A percentile compares a stretch with the other conserved stretches of the same genome.
Conservation (phyloP, 257 asterid species). For the Solanum lignicaule region DNA sequence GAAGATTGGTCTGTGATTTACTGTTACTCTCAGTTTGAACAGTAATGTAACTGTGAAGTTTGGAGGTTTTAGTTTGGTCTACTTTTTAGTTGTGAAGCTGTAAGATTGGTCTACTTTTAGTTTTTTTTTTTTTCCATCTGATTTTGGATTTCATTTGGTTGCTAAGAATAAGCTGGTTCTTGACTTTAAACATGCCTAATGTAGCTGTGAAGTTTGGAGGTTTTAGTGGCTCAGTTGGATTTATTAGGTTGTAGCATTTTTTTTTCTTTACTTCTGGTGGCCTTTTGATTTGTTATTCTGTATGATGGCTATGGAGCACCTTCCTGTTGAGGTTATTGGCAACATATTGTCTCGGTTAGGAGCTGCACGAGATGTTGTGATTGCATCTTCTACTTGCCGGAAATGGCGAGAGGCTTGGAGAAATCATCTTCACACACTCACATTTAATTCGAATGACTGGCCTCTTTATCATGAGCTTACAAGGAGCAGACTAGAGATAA, state of each 20-base stretch:
- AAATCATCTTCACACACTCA: slow-evolving; percentile 65
- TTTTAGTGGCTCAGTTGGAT: slow-evolving; percentile 9
- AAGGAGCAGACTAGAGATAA: slow-evolving; percentile 56
- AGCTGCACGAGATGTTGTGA: slow-evolving; percentile 76
- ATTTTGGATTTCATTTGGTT: neutral
- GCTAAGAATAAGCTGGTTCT: neutral
- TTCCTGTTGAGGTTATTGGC: slow-evolving; percentile 91
- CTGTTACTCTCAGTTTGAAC: neutral
- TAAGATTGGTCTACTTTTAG: neutral
- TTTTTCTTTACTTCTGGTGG: neutral
- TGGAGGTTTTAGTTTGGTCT: neutral
- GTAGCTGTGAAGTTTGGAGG: neutral
- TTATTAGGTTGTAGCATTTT: slow-evolving; percentile 10
- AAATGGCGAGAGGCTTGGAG: slow-evolving; percentile 83
- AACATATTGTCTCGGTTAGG: slow-evolving; percentile 69
- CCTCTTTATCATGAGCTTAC: slow-evolving; percentile 59
- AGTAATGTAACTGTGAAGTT: neutral
- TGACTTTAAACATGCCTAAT: slow-evolving; percentile 6
- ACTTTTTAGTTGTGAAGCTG: neutral
- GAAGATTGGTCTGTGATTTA: neutral
- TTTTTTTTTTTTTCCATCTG: neutral
- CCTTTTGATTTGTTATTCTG: slow-evolving; percentile 4
- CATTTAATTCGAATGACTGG: slow-evolving; percentile 76
- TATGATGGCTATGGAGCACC: slow-evolving; percentile 48
- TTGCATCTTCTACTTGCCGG: slow-evolving; percentile 80